Conservation (phyloP, 192 early-diverging fungal genomes). For the Jimgerdemannia lactiflua region DNA sequence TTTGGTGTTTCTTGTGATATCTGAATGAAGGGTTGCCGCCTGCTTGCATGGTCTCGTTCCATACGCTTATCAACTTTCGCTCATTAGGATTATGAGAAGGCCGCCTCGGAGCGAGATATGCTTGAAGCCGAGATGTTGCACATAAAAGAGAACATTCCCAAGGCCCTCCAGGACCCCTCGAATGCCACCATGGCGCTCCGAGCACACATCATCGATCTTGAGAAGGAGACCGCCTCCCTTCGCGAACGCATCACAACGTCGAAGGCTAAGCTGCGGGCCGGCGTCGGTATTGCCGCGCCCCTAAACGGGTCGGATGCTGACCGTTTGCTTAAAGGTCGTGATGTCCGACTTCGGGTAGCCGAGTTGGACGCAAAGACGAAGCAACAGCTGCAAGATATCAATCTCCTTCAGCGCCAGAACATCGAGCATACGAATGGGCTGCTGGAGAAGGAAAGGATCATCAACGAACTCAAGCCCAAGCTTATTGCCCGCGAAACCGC, state of each 20-base stretch:
- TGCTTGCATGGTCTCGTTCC: no score
- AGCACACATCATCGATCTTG: constrained; percentile 23
- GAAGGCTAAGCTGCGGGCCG: constrained; percentile 35
- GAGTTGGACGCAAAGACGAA: constrained; percentile 39
- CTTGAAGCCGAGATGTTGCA: constrained; percentile 26
- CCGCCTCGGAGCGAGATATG: constrained; percentile 23
- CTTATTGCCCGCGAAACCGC: constrained; percentile 36
- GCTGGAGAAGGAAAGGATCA: constrained; percentile 47
- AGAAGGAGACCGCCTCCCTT: constrained; percentile 26
- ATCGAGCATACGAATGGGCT: constrained; percentile 55
- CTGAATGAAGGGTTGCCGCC: no score
- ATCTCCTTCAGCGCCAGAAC: constrained; percentile 39
- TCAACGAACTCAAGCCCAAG: constrained; percentile 29
- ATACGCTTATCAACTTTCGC: not conserved
- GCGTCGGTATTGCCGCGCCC: not conserved
- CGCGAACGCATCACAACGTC: constrained; percentile 23
- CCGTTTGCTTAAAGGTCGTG: constrained; percentile 6
- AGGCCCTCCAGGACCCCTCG: constrained; percentile 22
- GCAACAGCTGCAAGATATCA: constrained; percentile 61
- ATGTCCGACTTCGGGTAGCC: constrained; percentile 28
- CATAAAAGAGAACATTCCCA: constrained; percentile 29
- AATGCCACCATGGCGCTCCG: constrained; percentile 24
- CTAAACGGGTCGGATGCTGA: constrained; percentile 19
- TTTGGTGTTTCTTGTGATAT: no score
- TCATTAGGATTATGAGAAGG: constrained; percentile 12